phyloP scores from a whole-genome alignment of 345 rosid species.

The Rhodamnia argentea region DNA sequence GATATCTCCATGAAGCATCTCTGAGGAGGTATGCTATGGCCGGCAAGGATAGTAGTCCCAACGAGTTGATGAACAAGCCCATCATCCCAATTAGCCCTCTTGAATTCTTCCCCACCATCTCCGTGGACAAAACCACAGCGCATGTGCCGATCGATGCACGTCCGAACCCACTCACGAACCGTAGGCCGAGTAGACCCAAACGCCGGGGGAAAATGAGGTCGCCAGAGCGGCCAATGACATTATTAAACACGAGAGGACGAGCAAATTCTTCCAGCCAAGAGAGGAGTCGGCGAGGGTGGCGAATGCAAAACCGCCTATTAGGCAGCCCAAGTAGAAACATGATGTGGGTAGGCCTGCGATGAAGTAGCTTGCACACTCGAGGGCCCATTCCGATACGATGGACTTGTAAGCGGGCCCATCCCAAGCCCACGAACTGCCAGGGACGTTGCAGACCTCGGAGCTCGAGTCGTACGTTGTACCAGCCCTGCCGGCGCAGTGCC shows the following conservation, averaged over 20 bases:
- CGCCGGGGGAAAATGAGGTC: slow-evolving; percentile 15
- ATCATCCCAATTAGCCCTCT: slow-evolving; percentile 32
- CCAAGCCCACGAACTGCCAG: slow-evolving; percentile 1
- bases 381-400: slow-evolving; percentile 12
- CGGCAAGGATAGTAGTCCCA: slow-evolving; percentile 46
- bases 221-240: slow-evolving; percentile 23
- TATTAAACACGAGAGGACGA: slow-evolving; percentile 14
- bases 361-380: slow-evolving; percentile 5
- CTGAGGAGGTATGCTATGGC: slow-evolving; percentile 21
- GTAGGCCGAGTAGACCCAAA: slow-evolving; percentile 24
- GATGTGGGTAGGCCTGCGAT: slow-evolving; percentile 8
- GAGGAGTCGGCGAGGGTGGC: slow-evolving; percentile 18
- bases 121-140: slow-evolving; percentile 26
- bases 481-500: slow-evolving; percentile 5
- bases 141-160: slow-evolving; percentile 20
- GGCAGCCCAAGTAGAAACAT: slow-evolving; percentile 14
- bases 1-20: slow-evolving; percentile 33
- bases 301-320: slow-evolving; percentile 19
- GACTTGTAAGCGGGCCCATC: neutral
- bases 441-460: neutral
- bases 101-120: slow-evolving; percentile 29
- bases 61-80: slow-evolving; percentile 30
- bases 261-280: slow-evolving; percentile 27
- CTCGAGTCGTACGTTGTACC: neutral
- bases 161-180: slow-evolving; percentile 18